These are phyloP conservation scores for Aspergillus funiculosus DNA, from an alignment of 495 filamentous ascomycete species.

Conservation along the genomic window DNA sequence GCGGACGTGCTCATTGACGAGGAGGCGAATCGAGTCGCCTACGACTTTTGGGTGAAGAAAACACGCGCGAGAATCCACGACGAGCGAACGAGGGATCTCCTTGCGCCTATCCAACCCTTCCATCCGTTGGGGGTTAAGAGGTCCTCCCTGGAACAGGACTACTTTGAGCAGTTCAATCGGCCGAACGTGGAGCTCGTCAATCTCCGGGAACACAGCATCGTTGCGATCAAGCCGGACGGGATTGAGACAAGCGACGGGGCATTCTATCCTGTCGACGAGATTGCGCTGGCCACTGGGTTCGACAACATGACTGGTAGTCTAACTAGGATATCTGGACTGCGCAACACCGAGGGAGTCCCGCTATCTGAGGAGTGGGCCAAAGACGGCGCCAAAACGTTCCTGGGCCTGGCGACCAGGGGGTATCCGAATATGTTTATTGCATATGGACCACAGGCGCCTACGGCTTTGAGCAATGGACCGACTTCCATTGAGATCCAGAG, in stretches of 20 bases:
- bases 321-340: slow-evolving; percentile 37
- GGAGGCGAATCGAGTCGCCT: too few relatives aligned
- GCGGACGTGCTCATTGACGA: too few relatives aligned
- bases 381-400: slow-evolving; percentile 38
- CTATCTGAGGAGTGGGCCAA: slow-evolving; percentile 44
- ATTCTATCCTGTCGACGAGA: slow-evolving; percentile 41
- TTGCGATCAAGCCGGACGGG: slow-evolving; percentile 39
- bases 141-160: too few relatives aligned
- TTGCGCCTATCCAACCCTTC: too few relatives aligned
- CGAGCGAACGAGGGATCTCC: too few relatives aligned
- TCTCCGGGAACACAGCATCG: slow-evolving; percentile 41
- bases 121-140: too few relatives aligned
- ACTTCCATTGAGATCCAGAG: slow-evolving; percentile 46
- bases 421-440: slow-evolving; percentile 51
- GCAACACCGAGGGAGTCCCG: slow-evolving; percentile 31
- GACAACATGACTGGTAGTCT: slow-evolving; percentile 48
- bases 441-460: slow-evolving; percentile 45
- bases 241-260: slow-evolving; percentile 35
- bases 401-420: slow-evolving; percentile 42
- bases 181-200: slow-evolving; percentile 34
- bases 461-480: slow-evolving; percentile 48
- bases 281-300: slow-evolving; percentile 51
- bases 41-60: too few relatives aligned
- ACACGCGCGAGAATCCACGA: too few relatives aligned
- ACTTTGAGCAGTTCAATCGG: slow-evolving; percentile 26